Evolutionary conservation across 768 basidiomycete genomes (phyloP), one percentile per base, ranked within the genome.

Genomic region (Cyathus striatus): DNA sequence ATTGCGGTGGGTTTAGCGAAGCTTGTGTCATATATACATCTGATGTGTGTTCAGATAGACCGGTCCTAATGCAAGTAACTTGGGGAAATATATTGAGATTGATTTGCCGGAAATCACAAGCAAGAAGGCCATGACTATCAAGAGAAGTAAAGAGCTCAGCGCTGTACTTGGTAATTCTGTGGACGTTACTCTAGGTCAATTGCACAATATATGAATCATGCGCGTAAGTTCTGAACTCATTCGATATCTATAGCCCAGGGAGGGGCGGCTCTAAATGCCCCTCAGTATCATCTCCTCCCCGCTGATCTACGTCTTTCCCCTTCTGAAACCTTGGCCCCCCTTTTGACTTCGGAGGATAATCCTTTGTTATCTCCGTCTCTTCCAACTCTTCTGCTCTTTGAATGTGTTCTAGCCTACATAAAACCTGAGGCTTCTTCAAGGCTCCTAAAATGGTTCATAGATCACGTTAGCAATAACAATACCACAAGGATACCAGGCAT

Each of bases 331-430:
- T 61, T 92, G 6, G 63, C n/a, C n/a, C n/a, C n/a, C n/a, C 58
- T 76, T 18, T 52, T 72, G 3, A 43, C 49, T 9, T 22, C 53
- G 7, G 41, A 52, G 7, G 45, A 50, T 2, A 42, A 49, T 14
- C 50, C 68, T 6, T 45, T 79, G 14, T 69, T 95, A 24, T 82
- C 86, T 13, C 70, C 78, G 0, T 51, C 69, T 2, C 55, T 81
- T 10, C 91, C 94, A 3, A 94, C 92, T 1, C 75, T 97, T 2
- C 69, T 97, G 18, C 64, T 97, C 6, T 92, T 90, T 47, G 95
- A 98, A 71, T 98, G 95, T 52, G 88, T 97, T 14, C 75, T 96
- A 42, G 91, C 81, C 12, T 97, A 99, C 63, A 87, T 97, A 75
- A 54, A 67, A 0, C 81, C 88, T 0, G 55, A 63, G 3, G 66